Conservation (phyloP, 805 yeast species). For the Lipomyces chichibuensis region DNA sequence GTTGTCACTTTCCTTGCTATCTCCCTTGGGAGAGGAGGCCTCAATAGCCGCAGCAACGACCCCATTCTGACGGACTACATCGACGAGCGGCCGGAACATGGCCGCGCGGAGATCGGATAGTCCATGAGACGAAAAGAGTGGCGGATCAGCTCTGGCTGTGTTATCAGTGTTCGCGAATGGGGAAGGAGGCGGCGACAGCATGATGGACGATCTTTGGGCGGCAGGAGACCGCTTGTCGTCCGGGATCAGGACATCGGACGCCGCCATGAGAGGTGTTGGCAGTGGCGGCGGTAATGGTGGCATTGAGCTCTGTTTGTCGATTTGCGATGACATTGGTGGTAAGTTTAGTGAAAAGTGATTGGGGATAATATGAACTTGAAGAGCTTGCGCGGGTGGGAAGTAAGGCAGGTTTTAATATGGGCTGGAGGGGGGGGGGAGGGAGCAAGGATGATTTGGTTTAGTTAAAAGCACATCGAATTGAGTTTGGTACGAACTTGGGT, state of each 20-base stretch:
- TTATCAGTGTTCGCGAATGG: conserved; percentile 17
- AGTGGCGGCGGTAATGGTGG: conserved; percentile 10
- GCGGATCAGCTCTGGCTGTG: conserved; percentile 9
- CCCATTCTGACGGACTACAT: conserved; percentile 18
- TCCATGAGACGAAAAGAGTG: conserved; percentile 11
- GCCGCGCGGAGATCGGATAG: conserved; percentile 6
- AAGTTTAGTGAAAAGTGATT: neutral
- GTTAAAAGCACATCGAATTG: conserved; percentile 6
- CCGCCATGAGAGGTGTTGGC: conserved; percentile 31
- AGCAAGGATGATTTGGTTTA: conserved; percentile 9
- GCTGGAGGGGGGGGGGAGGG: too few species aligned
- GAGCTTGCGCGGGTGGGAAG: neutral
- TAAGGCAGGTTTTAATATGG: conserved; percentile 4
- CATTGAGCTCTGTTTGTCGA: neutral
- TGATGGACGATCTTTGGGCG: neutral
- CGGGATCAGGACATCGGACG: conserved; percentile 6
- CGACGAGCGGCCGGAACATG: conserved; percentile 29
- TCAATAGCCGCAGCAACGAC: conserved; percentile 7
- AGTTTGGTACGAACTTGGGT: conserved; percentile 1
- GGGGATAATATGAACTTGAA: neutral
- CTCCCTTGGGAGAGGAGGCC: neutral
- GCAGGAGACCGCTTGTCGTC: neutral
- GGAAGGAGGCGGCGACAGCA: conserved; percentile 33
- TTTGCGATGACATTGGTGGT: conserved; percentile 12
- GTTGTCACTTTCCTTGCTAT: conserved; percentile 1